Evolutionary conservation across 495 filamentous ascomycete genomes (phyloP), one percentile per base, ranked within the genome.

Genomic region (Cercophora samala): DNA sequence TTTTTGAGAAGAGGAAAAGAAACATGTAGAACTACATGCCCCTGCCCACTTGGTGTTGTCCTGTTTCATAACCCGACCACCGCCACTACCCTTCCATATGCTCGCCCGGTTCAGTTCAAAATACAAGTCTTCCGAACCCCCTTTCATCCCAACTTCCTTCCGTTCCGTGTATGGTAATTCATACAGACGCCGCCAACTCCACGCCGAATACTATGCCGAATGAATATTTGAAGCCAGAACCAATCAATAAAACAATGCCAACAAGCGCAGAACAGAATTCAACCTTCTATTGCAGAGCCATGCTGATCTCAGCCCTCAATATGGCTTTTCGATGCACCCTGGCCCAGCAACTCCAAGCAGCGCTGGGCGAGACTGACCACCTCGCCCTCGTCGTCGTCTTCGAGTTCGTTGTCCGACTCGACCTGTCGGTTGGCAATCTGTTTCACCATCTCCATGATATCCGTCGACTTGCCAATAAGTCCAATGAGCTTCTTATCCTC

Each of bases 291-390:
- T 23, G 22, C 5, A 60, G 23, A 6, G 58, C 26, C 58, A 18
- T 11, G 23, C 17, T 5, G 24, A 58, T 53, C 25, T 80, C 66
- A 86, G 62, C 84, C 84, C 70, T 87, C 84, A 70, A 87, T 87
- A 66, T 87, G 84, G 19, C 75, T 78, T 75, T 86, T 86, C 17
- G 78, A 75, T 68, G 70, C 75, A 66, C 79, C 78, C 72, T 88
- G 87, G 21, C 89, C 89, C n/a, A 97, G 82, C 25, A 97, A 83
- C 77, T 97, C 93, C 51, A 96, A 81, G 77, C 91, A 97, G 61
- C 93, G 87, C 62, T 93, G 89, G 25, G 95, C 95, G 70, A 99
- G 85, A 65, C 88, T 91, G 68, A 98, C 90, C 32, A 98, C 93
- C 77, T 99, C 95, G 19, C 91, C 91, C 70, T 97, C 93, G 62